Conservation (phyloP, 768 basidiomycete genomes). For the Termitomyces sp. region DNA sequence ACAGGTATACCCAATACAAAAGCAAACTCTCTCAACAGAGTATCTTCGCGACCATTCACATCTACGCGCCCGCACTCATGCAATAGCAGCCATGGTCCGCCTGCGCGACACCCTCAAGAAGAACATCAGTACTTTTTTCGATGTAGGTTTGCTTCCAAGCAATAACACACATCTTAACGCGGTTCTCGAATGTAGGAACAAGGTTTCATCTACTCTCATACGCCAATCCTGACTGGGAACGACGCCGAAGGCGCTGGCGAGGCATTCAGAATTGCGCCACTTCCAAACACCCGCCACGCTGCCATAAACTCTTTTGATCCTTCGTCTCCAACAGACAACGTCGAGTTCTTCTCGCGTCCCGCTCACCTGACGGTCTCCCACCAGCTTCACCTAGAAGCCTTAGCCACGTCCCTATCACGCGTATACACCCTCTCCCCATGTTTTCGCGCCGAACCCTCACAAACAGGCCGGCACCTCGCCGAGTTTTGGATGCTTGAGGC, state of each 20-base stretch:
- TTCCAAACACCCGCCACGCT: slow-evolving; percentile 25
- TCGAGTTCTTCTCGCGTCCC: slow-evolving; percentile 68
- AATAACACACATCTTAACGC: background rate
- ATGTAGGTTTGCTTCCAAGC: slow-evolving; percentile 39
- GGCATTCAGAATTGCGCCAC: slow-evolving; percentile 64
- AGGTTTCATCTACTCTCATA: slow-evolving; percentile 74
- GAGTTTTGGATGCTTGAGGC: slow-evolving; percentile 99
- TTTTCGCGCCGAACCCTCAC: slow-evolving; percentile 89
- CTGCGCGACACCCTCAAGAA: slow-evolving; percentile 55
- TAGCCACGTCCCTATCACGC: slow-evolving; percentile 70
- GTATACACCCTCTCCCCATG: slow-evolving; percentile 92
- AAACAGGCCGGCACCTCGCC: slow-evolving; percentile 86
- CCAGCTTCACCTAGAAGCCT: slow-evolving; percentile 91
- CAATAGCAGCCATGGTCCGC: slow-evolving; percentile 69
- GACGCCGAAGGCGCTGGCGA: slow-evolving; percentile 98
- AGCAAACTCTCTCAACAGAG: slow-evolving; percentile 72
- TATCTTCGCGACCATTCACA: slow-evolving; percentile 85
- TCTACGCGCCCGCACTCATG: slow-evolving; percentile 76
- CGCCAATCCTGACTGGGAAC: slow-evolving; percentile 83
- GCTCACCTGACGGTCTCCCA: slow-evolving; percentile 92
- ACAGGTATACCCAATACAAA: slow-evolving; percentile 88
- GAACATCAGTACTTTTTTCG: slow-evolving; percentile 62
- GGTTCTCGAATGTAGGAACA: slow-evolving; percentile 40
- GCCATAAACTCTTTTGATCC: background rate
- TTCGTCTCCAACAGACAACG: slow-evolving; percentile 11